Conservation (phyloP, 306 rosid genomes). For the Cucumis hystrix region DNA sequence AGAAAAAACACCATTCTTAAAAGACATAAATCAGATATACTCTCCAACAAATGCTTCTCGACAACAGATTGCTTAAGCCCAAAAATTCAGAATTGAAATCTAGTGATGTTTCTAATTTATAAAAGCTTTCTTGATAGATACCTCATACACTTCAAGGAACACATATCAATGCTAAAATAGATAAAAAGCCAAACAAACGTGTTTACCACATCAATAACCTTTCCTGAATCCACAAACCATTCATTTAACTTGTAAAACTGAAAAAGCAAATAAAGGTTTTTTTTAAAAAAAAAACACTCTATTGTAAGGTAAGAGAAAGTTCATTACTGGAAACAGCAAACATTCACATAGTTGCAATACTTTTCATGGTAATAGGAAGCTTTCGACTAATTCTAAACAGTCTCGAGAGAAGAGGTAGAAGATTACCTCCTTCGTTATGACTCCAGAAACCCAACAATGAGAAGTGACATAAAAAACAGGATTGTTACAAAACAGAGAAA, state of each 20-base stretch:
- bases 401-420: background rate
- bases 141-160: background rate
- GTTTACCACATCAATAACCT: background rate
- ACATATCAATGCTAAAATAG: background rate
- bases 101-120: background rate
- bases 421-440: slow-evolving; percentile 71
- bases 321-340: background rate
- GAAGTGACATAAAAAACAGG: slow-evolving; percentile 75
- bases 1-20: background rate
- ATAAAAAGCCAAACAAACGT: background rate
- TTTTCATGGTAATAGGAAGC: background rate
- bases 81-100: background rate
- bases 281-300: background rate
- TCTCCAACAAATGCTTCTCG: background rate
- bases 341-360: background rate
- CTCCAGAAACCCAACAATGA: slow-evolving; percentile 45
- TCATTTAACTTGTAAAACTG: background rate
- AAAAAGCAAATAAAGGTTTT: background rate
- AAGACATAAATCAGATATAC: background rate
- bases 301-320: background rate
- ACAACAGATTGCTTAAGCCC: background rate
- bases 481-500: slow-evolving; percentile 61
- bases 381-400: background rate
- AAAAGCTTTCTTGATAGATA: background rate
- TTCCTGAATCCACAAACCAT: background rate